Evolutionary conservation across 208 protist genomes (phyloP).

Genomic region (Sergeia podlipaevii): DNA sequence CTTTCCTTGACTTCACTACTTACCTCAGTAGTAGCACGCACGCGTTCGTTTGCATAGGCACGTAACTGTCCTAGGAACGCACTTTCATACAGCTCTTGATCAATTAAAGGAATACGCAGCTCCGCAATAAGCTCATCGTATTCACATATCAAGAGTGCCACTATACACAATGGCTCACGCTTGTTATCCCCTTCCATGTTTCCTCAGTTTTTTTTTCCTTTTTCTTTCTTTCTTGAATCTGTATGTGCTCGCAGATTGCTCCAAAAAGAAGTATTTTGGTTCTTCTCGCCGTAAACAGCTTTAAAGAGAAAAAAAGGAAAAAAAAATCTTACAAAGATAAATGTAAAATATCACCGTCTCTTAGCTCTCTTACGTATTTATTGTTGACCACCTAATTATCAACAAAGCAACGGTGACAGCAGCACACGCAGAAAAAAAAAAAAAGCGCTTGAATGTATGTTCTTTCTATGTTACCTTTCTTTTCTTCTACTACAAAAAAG

Average conservation of each 20-base stretch:
- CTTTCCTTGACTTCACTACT: background rate
- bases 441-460: background rate
- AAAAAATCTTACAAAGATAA: constrained; percentile 8
- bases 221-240: too few relatives aligned
- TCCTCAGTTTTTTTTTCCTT: too few relatives aligned
- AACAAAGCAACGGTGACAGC: too few relatives aligned
- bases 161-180: background rate
- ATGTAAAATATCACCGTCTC: background rate
- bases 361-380: background rate
- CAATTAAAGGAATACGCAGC: constrained; percentile 26
- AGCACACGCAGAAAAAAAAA: too few relatives aligned
- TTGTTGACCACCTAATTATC: too few relatives aligned
- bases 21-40: background rate
- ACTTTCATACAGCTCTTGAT: constrained; percentile 23
- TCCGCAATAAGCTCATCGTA: constrained; percentile 17
- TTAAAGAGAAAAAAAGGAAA: too few relatives aligned
- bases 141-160: constrained; percentile 1
- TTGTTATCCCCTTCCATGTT: too few relatives aligned
- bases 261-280: too few relatives aligned
- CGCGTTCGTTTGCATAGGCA: constrained; percentile 6
- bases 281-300: too few relatives aligned
- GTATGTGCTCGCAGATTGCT: too few relatives aligned
- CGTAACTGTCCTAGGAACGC: constrained; percentile 26
- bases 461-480: too few relatives aligned
- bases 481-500: too few relatives aligned